Conservation (phyloP, 768 basidiomycete genomes). For the Tremella yokohamensis region DNA sequence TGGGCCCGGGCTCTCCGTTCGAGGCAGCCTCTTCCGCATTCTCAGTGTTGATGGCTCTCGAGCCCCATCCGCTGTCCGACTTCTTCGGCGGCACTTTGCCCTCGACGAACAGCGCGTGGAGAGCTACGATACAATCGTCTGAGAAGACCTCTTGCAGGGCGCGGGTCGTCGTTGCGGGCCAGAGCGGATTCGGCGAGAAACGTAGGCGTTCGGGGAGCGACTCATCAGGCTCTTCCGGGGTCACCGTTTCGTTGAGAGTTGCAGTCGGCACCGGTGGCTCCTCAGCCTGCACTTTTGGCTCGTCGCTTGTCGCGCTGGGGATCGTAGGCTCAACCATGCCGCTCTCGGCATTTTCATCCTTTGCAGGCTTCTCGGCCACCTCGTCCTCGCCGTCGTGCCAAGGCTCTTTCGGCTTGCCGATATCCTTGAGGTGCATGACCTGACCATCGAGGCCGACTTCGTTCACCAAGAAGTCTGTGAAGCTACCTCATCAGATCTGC, state of each 20-base stretch:
- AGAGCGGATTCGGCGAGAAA: conserved; percentile 26
- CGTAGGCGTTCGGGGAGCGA: conserved; percentile 37
- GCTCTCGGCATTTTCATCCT: conserved; percentile 7
- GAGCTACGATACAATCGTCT: conserved; percentile 58
- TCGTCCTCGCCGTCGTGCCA: conserved; percentile 21
- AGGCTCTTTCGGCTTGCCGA: conserved; percentile 65
- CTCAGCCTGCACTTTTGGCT: conserved; percentile 6
- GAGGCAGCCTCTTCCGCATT: conserved; percentile 35
- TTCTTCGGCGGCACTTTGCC: conserved; percentile 72
- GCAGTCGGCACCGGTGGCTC: conserved; percentile 66
- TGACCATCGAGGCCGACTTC: conserved; percentile 81
- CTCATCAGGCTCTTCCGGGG: neutral
- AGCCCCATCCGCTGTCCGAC: conserved; percentile 71
- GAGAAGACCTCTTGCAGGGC: conserved; percentile 65
- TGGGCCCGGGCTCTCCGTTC: conserved; percentile 14
- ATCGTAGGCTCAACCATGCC: neutral
- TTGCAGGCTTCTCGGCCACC: conserved; percentile 42
- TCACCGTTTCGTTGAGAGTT: neutral
- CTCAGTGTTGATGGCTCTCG: conserved; percentile 20
- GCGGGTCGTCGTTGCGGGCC: conserved; percentile 39
- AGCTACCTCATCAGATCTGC: conserved; percentile 57
- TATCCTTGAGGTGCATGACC: conserved; percentile 73
- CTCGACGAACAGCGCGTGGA: conserved; percentile 74
- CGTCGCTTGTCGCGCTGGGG: neutral
- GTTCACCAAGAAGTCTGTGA: conserved; percentile 93